Base-by-base conservation (phyloP, 768 basidiomycete genomes). In the Candolleomyces aberdarensis region DNA sequence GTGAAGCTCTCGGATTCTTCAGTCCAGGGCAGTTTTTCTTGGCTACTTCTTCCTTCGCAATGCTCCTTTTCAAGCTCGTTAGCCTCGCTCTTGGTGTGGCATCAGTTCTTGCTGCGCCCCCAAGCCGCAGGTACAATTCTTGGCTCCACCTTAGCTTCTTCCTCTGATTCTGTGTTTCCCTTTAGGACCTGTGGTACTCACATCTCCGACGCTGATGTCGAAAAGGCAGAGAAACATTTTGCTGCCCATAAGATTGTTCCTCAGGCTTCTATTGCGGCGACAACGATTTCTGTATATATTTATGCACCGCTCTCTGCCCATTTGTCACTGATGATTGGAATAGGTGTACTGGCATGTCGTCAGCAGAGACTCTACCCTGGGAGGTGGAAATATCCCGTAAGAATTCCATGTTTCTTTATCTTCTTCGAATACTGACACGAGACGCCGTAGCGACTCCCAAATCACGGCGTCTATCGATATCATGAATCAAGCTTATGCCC, bases 341-440 rank as follows among this genome's bases (percentile, higher is more conserved):
- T 46, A 61, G 60, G 60, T 82, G 36, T 75, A 78, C 69, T 80
- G 73, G 66, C 74, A 79, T 62, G 75, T 76, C 54, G 64, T 81
- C 51, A 65, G 68, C 64, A 60, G 67, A 50, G 66, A 76, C 61
- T 60, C 58, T 0, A 74, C 74, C 19, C 15, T 69, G 7, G 58
- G 67, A 8, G 77, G 79, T 50, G 82, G 81, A 20, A 72, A 78
- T 59, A 64, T 82, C 55, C 74, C 80, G 79, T 80, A 63, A 55
- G 77, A 67, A 0, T 8, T 15, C 32, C 41, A 26, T 26, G 26
- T 26, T 43, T 40, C 44, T 10, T 14, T 31, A 29, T 8, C 46
- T 9, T 39, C 44, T 29, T 46, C 43, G 19, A 2, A 8, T 5
- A 26, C 41, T 62, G n/a, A 62, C 32, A 19, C 22, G 5, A 10